Base-by-base conservation (phyloP, 306 rosid species). In the Crataegus laevigata region DNA sequence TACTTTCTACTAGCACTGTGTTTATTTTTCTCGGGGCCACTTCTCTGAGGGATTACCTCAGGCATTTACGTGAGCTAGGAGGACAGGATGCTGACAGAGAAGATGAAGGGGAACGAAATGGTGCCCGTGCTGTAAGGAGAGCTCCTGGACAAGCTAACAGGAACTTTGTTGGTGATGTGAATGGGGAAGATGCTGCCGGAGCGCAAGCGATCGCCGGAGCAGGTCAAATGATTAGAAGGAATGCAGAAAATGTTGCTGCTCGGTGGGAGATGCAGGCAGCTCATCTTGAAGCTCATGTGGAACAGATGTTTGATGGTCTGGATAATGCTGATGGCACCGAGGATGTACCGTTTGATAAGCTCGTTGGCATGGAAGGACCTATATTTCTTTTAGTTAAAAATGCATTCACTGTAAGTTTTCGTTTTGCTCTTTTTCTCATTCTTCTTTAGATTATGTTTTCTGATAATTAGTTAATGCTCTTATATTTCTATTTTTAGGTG, bases 311-410 rank as follows among this genome's bases (percentile, higher is more conserved):
- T 88, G 99, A 96, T 84, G 99, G 98, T 75, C 73, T 96, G 75
- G 99, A 96, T 79, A 98, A 96, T 69, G 99, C 93, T 22, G 99
- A 96, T 83, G 99, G 99, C 63, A 98, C 99, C 38, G 99, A 96
- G 85, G 99, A 96, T 89, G 99, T 96, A 26, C 99, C 99, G 57
- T 96, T 96, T 78, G 99, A 96, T 85, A 98, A 96, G 88, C 98
- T 96, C 54, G 98, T 96, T 69, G 99, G 99, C 87, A 96, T 96
- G 99, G 98, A 96, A 91, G 99, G 99, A 74, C 99, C 99, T 69
- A 97, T 96, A 77, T 96, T 96, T 87, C 99, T 92, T 90, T 86
- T 96, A 84, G 97, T 96, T 83, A 98, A 96, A 84, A 96, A 96
- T 82, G 99, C 99, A 67, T 96, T 96, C 68, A 96, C 99, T 74